Evolutionary conservation across 1,139 yeast species (phyloP), one percentile per base, ranked within the genome.

Genomic region (Candida gigantensis): DNA sequence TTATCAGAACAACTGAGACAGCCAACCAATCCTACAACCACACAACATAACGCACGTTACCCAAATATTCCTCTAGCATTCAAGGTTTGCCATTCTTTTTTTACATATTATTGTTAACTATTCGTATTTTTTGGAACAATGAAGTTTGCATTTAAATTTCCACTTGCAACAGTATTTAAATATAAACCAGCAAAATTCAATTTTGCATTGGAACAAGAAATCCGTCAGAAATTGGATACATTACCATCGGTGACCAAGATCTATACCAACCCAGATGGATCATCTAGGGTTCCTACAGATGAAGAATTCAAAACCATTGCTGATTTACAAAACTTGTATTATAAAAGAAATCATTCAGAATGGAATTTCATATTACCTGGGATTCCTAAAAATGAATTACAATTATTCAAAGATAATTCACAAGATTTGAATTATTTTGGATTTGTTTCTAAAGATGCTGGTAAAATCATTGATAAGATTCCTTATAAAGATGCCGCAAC

Each of bases 401-500:
- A 71, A 43, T 67, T 83, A 50, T 81, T 71, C 56, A 62, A 72
- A 47, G 82, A 77, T 55, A 85, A 85, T 65, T 72, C 82, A 30
- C 74, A 71, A 44, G 85, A 80, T 57, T 74, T 86, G 53, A 63
- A 67, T 44, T 74, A 75, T 54, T 77, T 81, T 49, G 79, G 72
- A 57, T 80, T 74, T 58, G 81, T 67, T 56, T 77, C 65, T 52
- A 81, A 75, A 62, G 86, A 80, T 34, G 72, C 83, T 1, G 77
- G 82, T 32, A 72, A 77, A 52, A 83, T 86, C 52, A 75, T 87
- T 47, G 96, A 86, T 60, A 86, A 86, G 65, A 79, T 86, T 44
- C 95, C 96, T 36, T 85, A 79, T 56, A 85, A 82, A 61, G 94
- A 84, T 59, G 81, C 83, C 33, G 67, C 77, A 28, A 81, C 88